Conservation (phyloP, 305 asterid genomes). For the Solanum hybrid region DNA sequence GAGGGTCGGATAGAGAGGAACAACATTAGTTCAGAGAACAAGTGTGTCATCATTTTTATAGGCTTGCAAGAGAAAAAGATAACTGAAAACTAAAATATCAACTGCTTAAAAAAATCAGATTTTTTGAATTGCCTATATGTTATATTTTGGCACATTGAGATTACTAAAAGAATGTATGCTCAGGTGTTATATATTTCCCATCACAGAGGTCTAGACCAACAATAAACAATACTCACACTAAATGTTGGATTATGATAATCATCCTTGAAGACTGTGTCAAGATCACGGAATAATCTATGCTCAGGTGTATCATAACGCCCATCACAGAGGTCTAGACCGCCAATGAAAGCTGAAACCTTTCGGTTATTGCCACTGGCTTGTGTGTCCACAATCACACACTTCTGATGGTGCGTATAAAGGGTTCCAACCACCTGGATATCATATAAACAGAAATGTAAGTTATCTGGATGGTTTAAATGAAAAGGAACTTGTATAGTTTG, state of each 20-base stretch:
- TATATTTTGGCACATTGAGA: not conserved
- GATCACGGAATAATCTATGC: constrained; percentile 67
- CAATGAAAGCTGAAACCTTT: constrained; percentile 67
- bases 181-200: constrained; percentile 75
- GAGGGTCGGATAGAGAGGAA: not conserved
- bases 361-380: constrained; percentile 73
- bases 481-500: not conserved
- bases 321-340: constrained; percentile 90
- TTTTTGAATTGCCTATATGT: not conserved
- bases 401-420: constrained; percentile 90
- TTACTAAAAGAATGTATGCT: constrained; percentile 37
- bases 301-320: constrained; percentile 97
- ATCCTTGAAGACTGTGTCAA: constrained; percentile 60
- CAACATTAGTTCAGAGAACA: not conserved
- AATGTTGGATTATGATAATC: constrained; percentile 83
- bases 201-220: constrained; percentile 91
- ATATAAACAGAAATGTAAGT: not conserved
- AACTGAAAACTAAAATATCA: not conserved
- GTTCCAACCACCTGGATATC: constrained; percentile 81
- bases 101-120: not conserved
- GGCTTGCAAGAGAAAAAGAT: not conserved
- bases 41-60: not conserved
- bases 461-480: not conserved
- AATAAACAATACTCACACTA: constrained; percentile 39
- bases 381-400: constrained; percentile 89